These are phyloP conservation scores for Cutaneotrichosporon dermatis DNA, from an alignment of 1,284 basidiomycete genomes.

Conservation along the genomic window DNA sequence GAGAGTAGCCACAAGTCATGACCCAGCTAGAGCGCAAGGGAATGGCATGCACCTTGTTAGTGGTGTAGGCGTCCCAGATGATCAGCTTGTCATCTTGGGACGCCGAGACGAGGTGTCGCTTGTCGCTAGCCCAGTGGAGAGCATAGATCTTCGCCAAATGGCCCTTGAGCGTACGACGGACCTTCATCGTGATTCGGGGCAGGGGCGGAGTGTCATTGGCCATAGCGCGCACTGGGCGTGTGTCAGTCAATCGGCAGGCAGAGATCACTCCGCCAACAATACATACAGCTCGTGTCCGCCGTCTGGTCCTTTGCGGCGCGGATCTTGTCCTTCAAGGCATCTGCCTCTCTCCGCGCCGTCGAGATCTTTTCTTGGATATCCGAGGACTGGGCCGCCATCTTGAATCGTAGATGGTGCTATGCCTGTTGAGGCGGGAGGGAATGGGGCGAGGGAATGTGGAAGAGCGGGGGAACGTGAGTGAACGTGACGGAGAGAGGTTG, in stretches of 20 bases:
- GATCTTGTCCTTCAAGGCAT: constrained; percentile 96
- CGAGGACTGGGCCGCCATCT: constrained; percentile 53
- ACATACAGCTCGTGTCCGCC: constrained; percentile 84
- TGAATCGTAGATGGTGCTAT: neutral
- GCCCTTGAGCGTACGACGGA: constrained; percentile 87
- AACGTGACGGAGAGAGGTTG: no score
- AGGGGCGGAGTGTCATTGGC: constrained; percentile 91
- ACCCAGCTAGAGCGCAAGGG: constrained; percentile 97
- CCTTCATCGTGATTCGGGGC: constrained; percentile 92
- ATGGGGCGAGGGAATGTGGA: neutral
- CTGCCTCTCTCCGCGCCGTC: constrained; percentile 90
- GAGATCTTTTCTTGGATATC: constrained; percentile 93
- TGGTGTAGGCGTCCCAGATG: constrained; percentile 99
- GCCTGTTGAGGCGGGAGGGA: neutral
- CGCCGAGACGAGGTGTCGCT: constrained; percentile 94
- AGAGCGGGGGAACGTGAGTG: no score
- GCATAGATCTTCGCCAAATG: constrained; percentile 99
- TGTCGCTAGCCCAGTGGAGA: constrained; percentile 99
- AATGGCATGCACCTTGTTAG: constrained; percentile 99
- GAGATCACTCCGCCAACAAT: no score
- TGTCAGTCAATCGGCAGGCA: constrained; percentile 4
- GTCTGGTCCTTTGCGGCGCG: constrained; percentile 89
- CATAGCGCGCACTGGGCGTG: constrained; percentile 76
- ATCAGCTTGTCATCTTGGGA: constrained; percentile 99
- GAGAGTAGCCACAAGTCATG: constrained; percentile 99